Conservation (phyloP, 495 filamentous ascomycete species). For the Amphirosellinia nigrospora region DNA sequence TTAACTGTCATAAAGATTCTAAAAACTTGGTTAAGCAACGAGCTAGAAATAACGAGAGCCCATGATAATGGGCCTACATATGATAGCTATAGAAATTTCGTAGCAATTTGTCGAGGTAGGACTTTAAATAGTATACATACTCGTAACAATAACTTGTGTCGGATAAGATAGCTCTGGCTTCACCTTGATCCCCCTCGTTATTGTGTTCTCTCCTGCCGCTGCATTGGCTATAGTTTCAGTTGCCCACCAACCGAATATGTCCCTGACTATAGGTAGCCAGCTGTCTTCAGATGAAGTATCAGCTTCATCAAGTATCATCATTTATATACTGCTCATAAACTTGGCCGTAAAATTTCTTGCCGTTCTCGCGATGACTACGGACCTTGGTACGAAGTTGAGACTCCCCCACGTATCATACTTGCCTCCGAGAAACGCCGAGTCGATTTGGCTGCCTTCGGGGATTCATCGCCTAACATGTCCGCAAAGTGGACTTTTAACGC, state of each 20-base stretch:
- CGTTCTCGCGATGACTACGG: constrained; percentile 50
- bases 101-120: too few relatives aligned
- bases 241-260: background rate
- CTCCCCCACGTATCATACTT: constrained; percentile 56
- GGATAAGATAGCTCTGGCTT: background rate
- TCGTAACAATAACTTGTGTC: too few relatives aligned
- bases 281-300: too few relatives aligned
- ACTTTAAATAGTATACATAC: too few relatives aligned
- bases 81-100: background rate
- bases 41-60: background rate
- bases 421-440: constrained; percentile 51
- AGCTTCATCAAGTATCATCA: constrained; percentile 32
- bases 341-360: constrained; percentile 46
- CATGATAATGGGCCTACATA: background rate
- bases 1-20: background rate
- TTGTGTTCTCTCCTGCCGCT: background rate
- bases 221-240: background rate
- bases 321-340: constrained; percentile 50
- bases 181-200: background rate
- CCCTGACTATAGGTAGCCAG: too few relatives aligned
- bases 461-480: constrained; percentile 25
- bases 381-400: constrained; percentile 55
- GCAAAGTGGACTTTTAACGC: constrained; percentile 42
- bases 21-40: background rate
- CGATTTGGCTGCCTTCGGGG: constrained; percentile 40